Evolutionary conservation across 257 asterid genomes (phyloP), one percentile per base, ranked within the genome.

Genomic region (Primulina eburnea): DNA sequence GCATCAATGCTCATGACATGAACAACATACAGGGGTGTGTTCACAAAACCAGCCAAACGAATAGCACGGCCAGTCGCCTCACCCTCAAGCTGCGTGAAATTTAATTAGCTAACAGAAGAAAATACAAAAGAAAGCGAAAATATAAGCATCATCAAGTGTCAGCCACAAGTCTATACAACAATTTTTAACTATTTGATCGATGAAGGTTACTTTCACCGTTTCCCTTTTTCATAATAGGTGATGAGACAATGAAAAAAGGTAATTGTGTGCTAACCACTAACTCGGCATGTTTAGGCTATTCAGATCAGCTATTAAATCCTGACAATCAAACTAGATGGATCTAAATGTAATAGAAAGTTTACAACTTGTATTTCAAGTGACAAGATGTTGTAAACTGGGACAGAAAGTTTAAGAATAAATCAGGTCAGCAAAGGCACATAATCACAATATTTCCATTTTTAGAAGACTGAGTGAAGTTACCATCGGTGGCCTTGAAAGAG

Each of bases 1-100:
- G 99, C 99, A 74, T 94, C 96, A 70, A 89, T 94, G 86, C 97
- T 90, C 99, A 94, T 94, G 82, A 94, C 99, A 84, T 94, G 99
- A 78, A 91, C 97, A 57, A 94, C 85, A 71, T 94, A 94, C 67
- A 90, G 75, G 65, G 99, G 99, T 70, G 96, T 85, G 83, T 89
- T 91, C 71, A 94, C 92, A 69, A 90, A 94, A 85, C 86, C 86
- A 81, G 99, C 96, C 87, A 94, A 85, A 21, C 89, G 90, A 79
- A 90, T 93, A 72, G 96, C 92, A 69, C 99, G 89, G 74, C 97
- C 69, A 18, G 99, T 89, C 52, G 99, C 99, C 87, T 93, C 99
- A 67, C 92, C 96, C 84, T 93, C 99, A 43, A 90, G 80, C 99
- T 90, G 92, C 84, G 77, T 37, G 60, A 62, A 47, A 68, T 65